Conservation (phyloP, 176 grass and related monocot species). For the Oryza meyeriana region DNA sequence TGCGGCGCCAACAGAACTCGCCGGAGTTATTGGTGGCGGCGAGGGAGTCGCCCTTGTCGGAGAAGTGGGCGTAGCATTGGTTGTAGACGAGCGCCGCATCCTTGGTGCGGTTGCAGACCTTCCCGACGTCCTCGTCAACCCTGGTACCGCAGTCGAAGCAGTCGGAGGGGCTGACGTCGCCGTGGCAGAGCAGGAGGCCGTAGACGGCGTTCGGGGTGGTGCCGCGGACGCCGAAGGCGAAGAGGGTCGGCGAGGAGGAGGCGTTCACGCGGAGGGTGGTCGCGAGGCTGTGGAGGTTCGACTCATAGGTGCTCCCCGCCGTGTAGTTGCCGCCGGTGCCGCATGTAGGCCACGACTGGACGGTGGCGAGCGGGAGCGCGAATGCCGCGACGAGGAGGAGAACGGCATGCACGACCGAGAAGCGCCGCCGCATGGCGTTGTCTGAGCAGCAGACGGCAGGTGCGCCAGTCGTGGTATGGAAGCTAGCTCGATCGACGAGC, state of each 20-base stretch:
- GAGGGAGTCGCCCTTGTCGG: conserved; percentile 22
- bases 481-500: too few relatives aligned
- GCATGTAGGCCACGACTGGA: conserved; percentile 23
- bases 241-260: conserved; percentile 27
- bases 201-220: neutral
- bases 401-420: neutral
- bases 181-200: conserved; percentile 58
- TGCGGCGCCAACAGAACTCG: too few relatives aligned
- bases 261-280: neutral
- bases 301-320: conserved; percentile 18
- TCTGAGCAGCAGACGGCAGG: too few relatives aligned
- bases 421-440: neutral
- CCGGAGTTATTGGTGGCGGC: conserved; percentile 10
- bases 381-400: neutral
- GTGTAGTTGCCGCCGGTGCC: conserved; percentile 38
- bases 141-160: conserved; percentile 42
- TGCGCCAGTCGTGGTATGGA: too few relatives aligned
- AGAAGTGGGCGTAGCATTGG: conserved; percentile 50
- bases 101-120: conserved; percentile 11
- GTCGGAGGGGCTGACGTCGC: conserved; percentile 9
- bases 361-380: neutral
- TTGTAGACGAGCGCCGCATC: conserved; percentile 35
- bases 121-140: neutral
- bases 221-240: neutral
- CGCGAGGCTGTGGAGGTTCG: conserved; percentile 31